Base-by-base conservation (phyloP, 2,329 filamentous ascomycete genomes). In the Monilinia vaccinii-corymbosi region DNA sequence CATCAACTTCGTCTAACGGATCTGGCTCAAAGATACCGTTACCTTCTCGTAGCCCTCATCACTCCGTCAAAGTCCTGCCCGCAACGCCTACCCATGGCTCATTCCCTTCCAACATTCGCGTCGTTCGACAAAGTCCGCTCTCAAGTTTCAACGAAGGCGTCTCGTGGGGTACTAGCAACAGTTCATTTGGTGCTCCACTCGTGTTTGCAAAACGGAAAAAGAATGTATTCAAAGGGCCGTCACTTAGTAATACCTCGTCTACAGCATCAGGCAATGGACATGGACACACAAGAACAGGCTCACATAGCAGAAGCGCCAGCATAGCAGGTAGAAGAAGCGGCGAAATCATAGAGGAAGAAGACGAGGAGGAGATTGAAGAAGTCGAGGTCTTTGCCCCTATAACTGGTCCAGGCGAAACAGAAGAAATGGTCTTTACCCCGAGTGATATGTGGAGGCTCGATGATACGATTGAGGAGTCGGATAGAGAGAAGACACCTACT, bases 41-140 rank as follows among this genome's bases (percentile, higher is more conserved):
- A 75, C 81, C 40, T 81, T 82, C 16, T 25, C 84, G 89, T 28
- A 92, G 87, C 3, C 93, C 94, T 1, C 91, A 97, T 71, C 84
- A 90, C 66, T 96, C 90, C 0, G 88, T 97, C 68, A 97, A 97
- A 75, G 88, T 97, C n/a, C 83, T 97, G 3, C 93, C 94, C 1
- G 89, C 90, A 0, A 96, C 92, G 0, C 93, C 93, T 0, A 92
- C 88, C 0, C 76, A 81, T 3, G 78, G 79, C 18, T 77, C 83
- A 1, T 96, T 97, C 68, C 92, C 93, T 0, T 89, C 85, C 56
- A 95, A 92, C 66, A 89, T 97, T 62, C 86, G 93, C 3, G 78
- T 97, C 14, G 89, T 93, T 1, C 84, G 91, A 34, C 85, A 79
- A 16, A 72, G 78, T 0, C 77, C 81, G 2, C 75, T 81, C 0